Evolutionary conservation across 1,284 basidiomycete genomes (phyloP).

Genomic region (Apiotrichum gracile): DNA sequence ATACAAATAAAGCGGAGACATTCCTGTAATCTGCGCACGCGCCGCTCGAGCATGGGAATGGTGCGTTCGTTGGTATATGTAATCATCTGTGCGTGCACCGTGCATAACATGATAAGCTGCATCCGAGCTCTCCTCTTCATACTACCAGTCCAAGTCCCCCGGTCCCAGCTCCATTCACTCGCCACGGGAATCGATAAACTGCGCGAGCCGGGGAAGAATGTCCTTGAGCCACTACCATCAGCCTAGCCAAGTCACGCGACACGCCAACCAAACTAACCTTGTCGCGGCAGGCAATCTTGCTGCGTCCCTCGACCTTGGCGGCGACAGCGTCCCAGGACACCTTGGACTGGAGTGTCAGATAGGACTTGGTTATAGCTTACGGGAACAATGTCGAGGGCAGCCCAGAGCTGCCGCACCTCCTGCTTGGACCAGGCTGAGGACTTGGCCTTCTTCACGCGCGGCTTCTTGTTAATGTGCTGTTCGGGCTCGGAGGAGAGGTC

Average conservation of each 20-base stretch:
- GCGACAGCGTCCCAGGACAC: neutral
- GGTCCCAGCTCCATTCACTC: neutral
- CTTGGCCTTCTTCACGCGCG: neutral
- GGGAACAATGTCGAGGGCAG: slow-evolving; percentile 2
- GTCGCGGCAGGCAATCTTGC: slow-evolving; percentile 25
- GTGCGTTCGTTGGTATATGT: no score
- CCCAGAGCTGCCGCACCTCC: slow-evolving; percentile 4
- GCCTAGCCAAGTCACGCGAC: neutral
- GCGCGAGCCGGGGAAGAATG: slow-evolving; percentile 19
- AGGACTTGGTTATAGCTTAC: neutral
- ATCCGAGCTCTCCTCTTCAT: no score
- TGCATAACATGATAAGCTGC: no score
- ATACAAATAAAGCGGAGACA: no score
- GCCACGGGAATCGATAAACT: slow-evolving; percentile 15
- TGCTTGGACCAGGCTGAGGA: neutral
- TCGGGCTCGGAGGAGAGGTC: neutral
- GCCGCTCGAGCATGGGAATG: no score
- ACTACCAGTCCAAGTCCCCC: no score
- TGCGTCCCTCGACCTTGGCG: slow-evolving; percentile 16
- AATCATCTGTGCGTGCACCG: no score
- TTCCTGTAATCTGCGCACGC: no score
- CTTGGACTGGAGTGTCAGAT: neutral
- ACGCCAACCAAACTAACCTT: slow-evolving; percentile 16
- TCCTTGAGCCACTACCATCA: slow-evolving; percentile 4
- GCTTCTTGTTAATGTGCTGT: neutral